phyloP scores from a whole-genome alignment of 192 early-diverging fungal species.

The Thoreauomyces humboldtii region DNA sequence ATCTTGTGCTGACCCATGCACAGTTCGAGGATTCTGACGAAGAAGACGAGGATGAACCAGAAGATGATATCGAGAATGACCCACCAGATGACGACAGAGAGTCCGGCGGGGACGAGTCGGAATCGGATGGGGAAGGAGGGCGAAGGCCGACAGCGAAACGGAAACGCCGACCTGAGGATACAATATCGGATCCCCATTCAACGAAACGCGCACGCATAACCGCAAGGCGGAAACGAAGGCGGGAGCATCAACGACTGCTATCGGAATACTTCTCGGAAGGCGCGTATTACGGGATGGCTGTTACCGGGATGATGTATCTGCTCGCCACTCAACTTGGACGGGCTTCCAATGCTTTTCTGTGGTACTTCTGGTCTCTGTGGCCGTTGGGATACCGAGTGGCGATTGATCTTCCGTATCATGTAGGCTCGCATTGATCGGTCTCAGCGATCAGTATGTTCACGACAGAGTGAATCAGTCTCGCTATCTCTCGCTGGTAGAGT shows the following conservation, averaged over 20 bases:
- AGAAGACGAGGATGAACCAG: slow-evolving; percentile 33
- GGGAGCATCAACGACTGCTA: slow-evolving; percentile 45
- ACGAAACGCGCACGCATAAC: slow-evolving; percentile 13
- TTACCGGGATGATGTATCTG: slow-evolving; percentile 67
- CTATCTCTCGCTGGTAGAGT: slow-evolving; percentile 62
- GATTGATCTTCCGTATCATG: background rate
- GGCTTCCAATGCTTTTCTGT: slow-evolving; percentile 69
- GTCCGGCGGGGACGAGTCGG: slow-evolving; percentile 16
- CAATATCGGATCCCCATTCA: background rate
- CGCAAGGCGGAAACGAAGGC: slow-evolving; percentile 2
- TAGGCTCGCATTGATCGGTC: slow-evolving; percentile 76
- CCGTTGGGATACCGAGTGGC: too few species aligned
- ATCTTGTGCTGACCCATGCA: background rate
- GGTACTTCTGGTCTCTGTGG: too few species aligned
- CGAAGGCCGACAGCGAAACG: background rate
- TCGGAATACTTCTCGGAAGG: slow-evolving; percentile 83
- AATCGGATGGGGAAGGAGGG: slow-evolving; percentile 35
- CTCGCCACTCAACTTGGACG: slow-evolving; percentile 73
- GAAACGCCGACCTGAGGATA: background rate
- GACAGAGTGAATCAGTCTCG: slow-evolving; percentile 66
- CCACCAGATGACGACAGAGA: slow-evolving; percentile 10
- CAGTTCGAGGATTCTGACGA: slow-evolving; percentile 35
- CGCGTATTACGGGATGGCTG: slow-evolving; percentile 71
- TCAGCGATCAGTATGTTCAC: slow-evolving; percentile 75
- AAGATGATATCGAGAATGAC: slow-evolving; percentile 23